Conservation (phyloP, 345 rosid genomes). For the Mercurialis annua region DNA sequence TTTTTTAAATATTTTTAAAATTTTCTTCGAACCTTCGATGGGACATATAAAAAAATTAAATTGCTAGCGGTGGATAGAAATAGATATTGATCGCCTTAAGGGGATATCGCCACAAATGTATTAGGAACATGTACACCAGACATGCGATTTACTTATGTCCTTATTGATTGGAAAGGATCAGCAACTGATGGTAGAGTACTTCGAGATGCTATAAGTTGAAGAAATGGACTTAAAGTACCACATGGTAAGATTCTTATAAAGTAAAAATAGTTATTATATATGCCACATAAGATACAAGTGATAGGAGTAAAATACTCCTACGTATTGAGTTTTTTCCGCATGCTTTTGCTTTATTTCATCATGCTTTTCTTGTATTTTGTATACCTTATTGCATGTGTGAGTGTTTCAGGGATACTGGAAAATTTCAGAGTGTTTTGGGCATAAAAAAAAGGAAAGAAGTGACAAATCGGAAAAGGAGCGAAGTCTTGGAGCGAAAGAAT, state of each 20-base stretch:
- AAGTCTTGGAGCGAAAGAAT: too few relatives aligned
- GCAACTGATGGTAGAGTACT: neutral
- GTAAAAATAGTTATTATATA: too few relatives aligned
- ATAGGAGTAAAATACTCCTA: too few relatives aligned
- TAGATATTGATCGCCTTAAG: neutral
- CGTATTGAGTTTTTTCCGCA: too few relatives aligned
- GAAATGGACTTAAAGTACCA: neutral
- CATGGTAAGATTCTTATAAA: too few relatives aligned
- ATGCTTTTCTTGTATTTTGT: too few relatives aligned
- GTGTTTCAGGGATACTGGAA: too few relatives aligned
- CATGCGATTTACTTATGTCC: neutral
- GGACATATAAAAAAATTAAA: neutral
- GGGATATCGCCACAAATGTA: slow-evolving; percentile 3
- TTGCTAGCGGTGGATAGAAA: neutral
- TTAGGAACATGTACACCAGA: neutral
- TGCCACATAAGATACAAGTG: neutral
- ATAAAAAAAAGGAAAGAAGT: too few relatives aligned
- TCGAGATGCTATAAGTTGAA: neutral
- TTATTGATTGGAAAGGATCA: neutral
- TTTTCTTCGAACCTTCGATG: slow-evolving; percentile 19
- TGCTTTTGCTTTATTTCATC: too few relatives aligned
- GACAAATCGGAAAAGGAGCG: too few relatives aligned
- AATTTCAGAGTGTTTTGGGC: too few relatives aligned
- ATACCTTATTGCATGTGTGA: too few relatives aligned
- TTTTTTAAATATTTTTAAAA: neutral